Conservation (phyloP, 202 grass and related monocot species). For the Brachypodium distachyon region DNA sequence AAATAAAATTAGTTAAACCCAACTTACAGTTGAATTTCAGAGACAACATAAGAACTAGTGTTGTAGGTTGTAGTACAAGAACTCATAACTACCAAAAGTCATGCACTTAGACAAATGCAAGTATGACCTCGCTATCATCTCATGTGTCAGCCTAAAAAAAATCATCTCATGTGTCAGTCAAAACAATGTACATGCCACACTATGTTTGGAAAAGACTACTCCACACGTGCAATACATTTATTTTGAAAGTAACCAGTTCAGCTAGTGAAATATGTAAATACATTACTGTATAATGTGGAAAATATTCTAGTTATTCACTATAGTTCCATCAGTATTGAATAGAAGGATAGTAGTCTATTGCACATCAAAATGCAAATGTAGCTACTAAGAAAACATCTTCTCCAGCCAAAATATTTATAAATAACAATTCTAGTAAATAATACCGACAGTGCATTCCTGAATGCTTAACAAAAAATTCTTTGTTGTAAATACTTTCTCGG, state of each 20-base stretch:
- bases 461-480: background rate
- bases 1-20: background rate
- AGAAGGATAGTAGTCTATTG: background rate
- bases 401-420: background rate
- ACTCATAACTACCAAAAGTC: background rate
- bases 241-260: background rate
- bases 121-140: background rate
- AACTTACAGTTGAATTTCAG: background rate
- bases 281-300: background rate
- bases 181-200: background rate
- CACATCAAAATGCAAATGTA: slow-evolving; percentile 1
- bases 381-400: background rate
- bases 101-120: background rate
- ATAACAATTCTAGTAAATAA: background rate
- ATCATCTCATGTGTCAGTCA: slow-evolving; percentile 5
- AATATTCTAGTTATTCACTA: background rate
- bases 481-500: slow-evolving; percentile 8
- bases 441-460: background rate
- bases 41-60: background rate
- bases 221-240: background rate
- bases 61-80: background rate
- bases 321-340: background rate
- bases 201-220: background rate
- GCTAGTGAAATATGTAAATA: background rate
- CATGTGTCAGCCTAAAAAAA: background rate